Base-by-base conservation (phyloP, 257 asterid species). In the Catharanthus roseus region DNA sequence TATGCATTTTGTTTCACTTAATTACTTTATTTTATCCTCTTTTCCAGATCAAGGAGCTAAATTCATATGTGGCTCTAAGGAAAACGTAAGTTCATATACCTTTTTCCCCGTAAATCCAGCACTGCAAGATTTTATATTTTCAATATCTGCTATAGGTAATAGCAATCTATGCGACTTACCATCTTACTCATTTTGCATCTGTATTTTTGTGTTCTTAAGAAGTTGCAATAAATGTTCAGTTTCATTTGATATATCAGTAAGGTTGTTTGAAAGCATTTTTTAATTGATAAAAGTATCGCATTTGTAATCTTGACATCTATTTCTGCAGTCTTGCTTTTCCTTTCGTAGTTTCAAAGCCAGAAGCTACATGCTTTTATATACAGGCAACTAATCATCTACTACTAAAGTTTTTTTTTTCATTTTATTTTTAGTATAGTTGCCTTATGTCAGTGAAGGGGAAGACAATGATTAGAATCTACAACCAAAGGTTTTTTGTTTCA, bases 1-100 rank as follows among this genome's bases (percentile, higher is more conserved):
- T 41, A 60, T n/a, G 44, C 13, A 36, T 29, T 15, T 36, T 61
- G 54, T 38, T 45, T 75, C 28, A 21, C 67, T 68, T 60, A 33
- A 51, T 26, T 39, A 53, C 68, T 76, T 41, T 56, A 28, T 6
- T 47, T 3, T 47, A 0, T n/a, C 19, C 57, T 45, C n/a, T 74
- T 77, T 73, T 86, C 83, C 98, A 92, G 98, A 87, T 92, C 84
- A 92, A 92, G 84, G 97, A 90, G 89, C 86, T 92, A 80, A 92
- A 92, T 81, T 90, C 98, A 62, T 90, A 88, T 67, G 98, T 92
- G 77, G 98, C 96, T 68, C 77, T 88, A 88, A 90, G 98, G 79
- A 92, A 92, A 80, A 92, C 97, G 97, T 90, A 77, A 90, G 97
- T 83, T 76, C 39, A n/a, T 66, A 12, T 64, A 51, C 50, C 31